Base-by-base conservation (phyloP, 495 filamentous ascomycete genomes). In the Lophiostoma macrostomum region DNA sequence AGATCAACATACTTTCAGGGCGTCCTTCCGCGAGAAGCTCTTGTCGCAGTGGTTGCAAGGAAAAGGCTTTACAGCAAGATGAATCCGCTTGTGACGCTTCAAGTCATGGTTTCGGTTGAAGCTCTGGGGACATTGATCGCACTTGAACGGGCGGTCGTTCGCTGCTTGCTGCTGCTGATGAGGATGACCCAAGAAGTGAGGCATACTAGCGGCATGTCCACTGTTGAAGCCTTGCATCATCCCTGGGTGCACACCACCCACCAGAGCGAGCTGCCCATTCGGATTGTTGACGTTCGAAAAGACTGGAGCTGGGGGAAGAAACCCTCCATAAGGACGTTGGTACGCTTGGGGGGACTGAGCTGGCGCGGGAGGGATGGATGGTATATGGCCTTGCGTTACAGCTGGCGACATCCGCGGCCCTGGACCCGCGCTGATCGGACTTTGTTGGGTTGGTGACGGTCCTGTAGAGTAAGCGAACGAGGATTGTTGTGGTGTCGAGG, bases 81-180 rank as follows among this genome's bases (percentile, higher is more conserved):
- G 93, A 49, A 98, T 98, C 49, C 90, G 74, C 68, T 95, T 95
- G 62, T 98, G 93, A 36, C 93, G 80, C 68, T 98, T 98, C 46
- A 98, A 73, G 64, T 98, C 94, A 64, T 98, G 94, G 49, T 98
- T 98, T 5, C 93, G 78, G 67, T 95, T 98, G 77, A 98, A 98
- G 45, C 87, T 87, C 63, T 94, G 88, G 0, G 87, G 82, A 62
- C 94, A 98, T 64, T 86, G 75, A 60, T 96, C 89, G 67, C 93
- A 98, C 63, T 93, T 93, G 74, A 93, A 98, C 0, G 94, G 93
- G 6, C 91, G 80, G 53, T 98, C 93, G 49, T 83, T 84, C 5
- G 78, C 74, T 19, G 73, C 73, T 29, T 63, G 69, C 42, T 66
- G 70, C 13, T 71, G 75, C n/a, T 73, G 73, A 4, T 70, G 66